Evolutionary conservation across 1,284 basidiomycete genomes (phyloP), one percentile per base, ranked within the genome.

Genomic region (Grifola frondosa): DNA sequence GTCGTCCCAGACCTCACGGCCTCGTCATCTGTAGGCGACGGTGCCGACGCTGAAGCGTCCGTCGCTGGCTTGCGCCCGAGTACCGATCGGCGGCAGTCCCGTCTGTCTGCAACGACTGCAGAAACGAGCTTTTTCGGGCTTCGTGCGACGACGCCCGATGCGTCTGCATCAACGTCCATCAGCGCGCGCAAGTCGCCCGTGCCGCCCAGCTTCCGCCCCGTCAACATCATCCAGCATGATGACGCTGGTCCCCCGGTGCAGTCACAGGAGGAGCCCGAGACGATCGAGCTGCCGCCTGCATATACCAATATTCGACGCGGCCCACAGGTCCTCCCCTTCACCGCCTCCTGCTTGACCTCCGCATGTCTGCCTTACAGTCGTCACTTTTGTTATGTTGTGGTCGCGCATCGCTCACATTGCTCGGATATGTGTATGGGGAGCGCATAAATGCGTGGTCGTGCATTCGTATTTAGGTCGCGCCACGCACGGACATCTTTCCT

Each of bases 191-290:
- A 70, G 62, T 70, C 63, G 4, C 62, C 69, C 25, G 58, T 70
- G 43, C 65, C 67, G 25, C 65, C 68, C 16, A 62, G 65, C 50
- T 68, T 88, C 65, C 70, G 86, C 31, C 74, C 85, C 0, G 79
- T 90, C 31, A 90, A 90, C 57, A 77, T 88, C 53, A 76, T 90
- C 39, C 88, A 89, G 64, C 87, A 91, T 53, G 86, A 90, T 49
- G 87, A 91, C 58, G 87, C 81, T 0, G 87, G 87, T 1, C 77
- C 77, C 5, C 53, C 58, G n/a, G 44, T 59, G 30, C 46, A 60
- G 15, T 40, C 48, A 20, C 40, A 35, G 4, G 65, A 66, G 23
- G 74, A 78, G 48, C 56, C 75, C 8, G 85, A 87, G 61, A 88
- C 86, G 35, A 77, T 90, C 29, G 87, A 90, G 65, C 70, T 90